Conservation (phyloP, 768 basidiomycete genomes). For the Mycena chlorophos region DNA sequence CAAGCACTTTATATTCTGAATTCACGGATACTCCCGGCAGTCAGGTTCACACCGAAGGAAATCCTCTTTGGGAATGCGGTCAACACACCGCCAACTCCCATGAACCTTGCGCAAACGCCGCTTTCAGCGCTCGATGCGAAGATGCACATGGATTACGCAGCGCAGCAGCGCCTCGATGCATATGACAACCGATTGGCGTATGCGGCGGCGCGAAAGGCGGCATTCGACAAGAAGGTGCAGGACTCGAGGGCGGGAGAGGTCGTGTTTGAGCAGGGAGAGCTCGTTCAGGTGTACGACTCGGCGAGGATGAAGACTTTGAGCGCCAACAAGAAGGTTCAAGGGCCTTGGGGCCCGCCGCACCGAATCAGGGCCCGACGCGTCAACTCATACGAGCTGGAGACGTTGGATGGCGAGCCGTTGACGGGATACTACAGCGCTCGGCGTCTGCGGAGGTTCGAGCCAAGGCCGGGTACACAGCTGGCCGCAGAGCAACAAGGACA, state of each 20-base stretch:
- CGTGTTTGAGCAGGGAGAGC: constrained; percentile 26
- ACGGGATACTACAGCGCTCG: not conserved
- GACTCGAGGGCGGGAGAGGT: constrained; percentile 17
- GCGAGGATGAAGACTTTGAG: constrained; percentile 29
- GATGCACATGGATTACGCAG: constrained; percentile 30
- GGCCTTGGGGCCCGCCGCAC: constrained; percentile 32
- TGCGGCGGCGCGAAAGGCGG: constrained; percentile 23
- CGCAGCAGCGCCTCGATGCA: constrained; percentile 32
- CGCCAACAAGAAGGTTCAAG: constrained; percentile 29
- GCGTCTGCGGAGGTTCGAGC: not conserved
- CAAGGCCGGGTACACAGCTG: not conserved
- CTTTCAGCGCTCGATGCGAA: constrained; percentile 7
- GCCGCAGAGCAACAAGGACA: not conserved
- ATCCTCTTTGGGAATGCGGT: constrained; percentile 31
- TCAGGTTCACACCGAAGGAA: constrained; percentile 25
- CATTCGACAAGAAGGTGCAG: constrained; percentile 28
- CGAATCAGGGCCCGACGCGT: not conserved
- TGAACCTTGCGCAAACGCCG: not conserved
- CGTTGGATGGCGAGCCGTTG: not conserved
- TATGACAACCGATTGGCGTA: constrained; percentile 24
- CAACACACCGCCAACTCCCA: constrained; percentile 25
- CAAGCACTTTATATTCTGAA: constrained; percentile 22
- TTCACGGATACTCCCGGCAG: constrained; percentile 25
- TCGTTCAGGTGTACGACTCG: constrained; percentile 33
- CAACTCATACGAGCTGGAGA: constrained; percentile 24